Conservation (phyloP, 306 rosid species). For the Mimosa pudica region DNA sequence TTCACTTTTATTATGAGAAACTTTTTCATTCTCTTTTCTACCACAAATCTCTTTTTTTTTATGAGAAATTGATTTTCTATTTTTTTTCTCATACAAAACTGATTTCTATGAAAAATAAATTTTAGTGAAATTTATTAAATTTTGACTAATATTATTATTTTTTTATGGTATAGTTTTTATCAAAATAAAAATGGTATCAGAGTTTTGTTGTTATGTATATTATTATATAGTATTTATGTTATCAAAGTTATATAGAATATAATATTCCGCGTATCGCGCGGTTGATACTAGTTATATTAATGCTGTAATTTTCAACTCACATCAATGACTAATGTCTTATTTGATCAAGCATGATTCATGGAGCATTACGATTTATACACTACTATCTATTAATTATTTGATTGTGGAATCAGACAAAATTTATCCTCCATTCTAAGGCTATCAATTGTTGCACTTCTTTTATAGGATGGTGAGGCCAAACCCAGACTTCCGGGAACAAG, state of each 20-base stretch:
- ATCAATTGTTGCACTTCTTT: constrained; percentile 27
- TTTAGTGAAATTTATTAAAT: no score
- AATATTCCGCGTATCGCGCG: constrained; percentile 5
- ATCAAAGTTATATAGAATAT: background rate
- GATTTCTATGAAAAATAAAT: no score
- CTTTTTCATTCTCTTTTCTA: no score
- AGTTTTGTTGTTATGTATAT: no score
- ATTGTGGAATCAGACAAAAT: constrained; percentile 6
- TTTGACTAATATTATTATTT: no score
- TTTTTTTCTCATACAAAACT: no score
- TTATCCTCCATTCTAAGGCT: constrained; percentile 15
- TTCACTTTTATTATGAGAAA: no score
- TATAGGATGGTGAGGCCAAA: constrained; percentile 64
- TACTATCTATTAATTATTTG: constrained; percentile 19
- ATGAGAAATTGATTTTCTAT: no score
- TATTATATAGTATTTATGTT: no score
- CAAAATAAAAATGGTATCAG: no score
- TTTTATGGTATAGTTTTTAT: no score
- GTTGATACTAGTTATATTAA: background rate
- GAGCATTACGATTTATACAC: background rate
- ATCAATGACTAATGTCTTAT: constrained; percentile 12
- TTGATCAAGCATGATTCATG: background rate
- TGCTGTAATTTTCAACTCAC: constrained; percentile 14
- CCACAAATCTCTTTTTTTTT: no score
- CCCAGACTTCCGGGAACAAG: constrained; percentile 64